Percentiles rank a stretch among this genome's conserved stretches.
phyloP scores from a whole-genome alignment of 306 rosid species.

The Dryas alaskensis region DNA sequence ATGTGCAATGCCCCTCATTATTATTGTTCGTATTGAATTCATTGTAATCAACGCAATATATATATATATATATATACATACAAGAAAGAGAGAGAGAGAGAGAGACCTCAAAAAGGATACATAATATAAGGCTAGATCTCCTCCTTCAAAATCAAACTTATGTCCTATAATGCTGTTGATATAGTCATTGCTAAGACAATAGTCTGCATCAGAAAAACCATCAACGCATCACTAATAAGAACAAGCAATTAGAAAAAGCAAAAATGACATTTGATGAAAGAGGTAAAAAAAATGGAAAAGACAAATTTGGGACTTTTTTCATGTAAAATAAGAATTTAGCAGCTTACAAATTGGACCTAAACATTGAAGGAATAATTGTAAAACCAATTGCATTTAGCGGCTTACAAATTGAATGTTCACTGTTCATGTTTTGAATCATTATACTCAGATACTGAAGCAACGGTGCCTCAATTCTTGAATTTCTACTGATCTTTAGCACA shows the following conservation, averaged over 20 bases:
- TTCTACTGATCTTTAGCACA: slow-evolving; percentile 54
- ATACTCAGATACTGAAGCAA: slow-evolving; percentile 82
- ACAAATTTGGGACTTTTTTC: not conserved
- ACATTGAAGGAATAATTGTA: slow-evolving; percentile 11
- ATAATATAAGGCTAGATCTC: slow-evolving; percentile 70
- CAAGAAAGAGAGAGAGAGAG: slow-evolving; percentile 26
- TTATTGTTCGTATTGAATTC: too few species aligned
- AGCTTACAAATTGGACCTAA: slow-evolving; percentile 6
- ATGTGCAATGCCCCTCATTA: too few species aligned
- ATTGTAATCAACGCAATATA: not conserved
- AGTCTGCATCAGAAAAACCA: slow-evolving; percentile 57
- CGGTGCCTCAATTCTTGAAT: slow-evolving; percentile 67
- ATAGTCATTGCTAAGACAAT: slow-evolving; percentile 81
- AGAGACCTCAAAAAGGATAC: slow-evolving; percentile 76
- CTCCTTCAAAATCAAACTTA: slow-evolving; percentile 54
- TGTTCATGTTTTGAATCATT: slow-evolving; percentile 84
- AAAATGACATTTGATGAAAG: slow-evolving; percentile 10
- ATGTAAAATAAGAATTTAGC: not conserved
- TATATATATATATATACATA: not conserved
- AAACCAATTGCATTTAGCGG: slow-evolving; percentile 21
- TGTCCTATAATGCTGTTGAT: slow-evolving; percentile 66
- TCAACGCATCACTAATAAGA: slow-evolving; percentile 18
- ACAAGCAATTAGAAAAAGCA: slow-evolving; percentile 10
- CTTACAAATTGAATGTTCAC: slow-evolving; percentile 78
- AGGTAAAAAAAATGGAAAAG: not conserved